Percentiles rank a stretch among this genome's conserved stretches.
Conservation (phyloP, 2,329 filamentous ascomycete species). For the Aspergillus sp. region DNA sequence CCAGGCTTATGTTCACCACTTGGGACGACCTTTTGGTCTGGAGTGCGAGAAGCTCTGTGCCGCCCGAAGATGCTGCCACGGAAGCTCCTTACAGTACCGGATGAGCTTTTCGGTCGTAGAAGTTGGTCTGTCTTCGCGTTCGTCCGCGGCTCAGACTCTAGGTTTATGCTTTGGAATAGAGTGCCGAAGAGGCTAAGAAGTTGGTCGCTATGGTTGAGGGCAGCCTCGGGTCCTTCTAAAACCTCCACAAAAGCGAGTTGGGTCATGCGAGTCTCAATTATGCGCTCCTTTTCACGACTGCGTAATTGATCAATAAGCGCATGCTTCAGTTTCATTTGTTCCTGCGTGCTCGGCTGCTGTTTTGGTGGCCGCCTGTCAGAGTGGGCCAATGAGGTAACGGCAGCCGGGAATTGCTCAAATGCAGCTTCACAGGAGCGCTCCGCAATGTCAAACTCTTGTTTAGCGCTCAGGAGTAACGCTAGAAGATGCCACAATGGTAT, state of each 20-base stretch:
- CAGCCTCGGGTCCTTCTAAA: slow-evolving; percentile 76
- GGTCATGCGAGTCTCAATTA: slow-evolving; percentile 95
- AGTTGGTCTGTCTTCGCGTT: slow-evolving; percentile 35
- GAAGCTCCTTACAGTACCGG: slow-evolving; percentile 68
- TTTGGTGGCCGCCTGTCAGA: slow-evolving; percentile 45
- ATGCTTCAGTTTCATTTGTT: slow-evolving; percentile 32
- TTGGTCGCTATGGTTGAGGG: slow-evolving; percentile 85
- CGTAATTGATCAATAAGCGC: slow-evolving; percentile 76
- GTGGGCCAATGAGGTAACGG: slow-evolving; percentile 67
- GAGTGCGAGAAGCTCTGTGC: slow-evolving; percentile 49
- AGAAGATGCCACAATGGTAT: slow-evolving; percentile 91
- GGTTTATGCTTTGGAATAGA: slow-evolving; percentile 68
- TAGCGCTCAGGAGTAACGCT: slow-evolving; percentile 78
- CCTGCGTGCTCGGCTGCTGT: slow-evolving; percentile 23
- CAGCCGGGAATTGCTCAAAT: slow-evolving; percentile 82
- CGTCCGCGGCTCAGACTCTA: slow-evolving; percentile 27
- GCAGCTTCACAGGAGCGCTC: slow-evolving; percentile 83
- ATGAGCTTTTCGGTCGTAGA: slow-evolving; percentile 66
- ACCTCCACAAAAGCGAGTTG: slow-evolving; percentile 82
- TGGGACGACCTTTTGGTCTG: slow-evolving; percentile 46
- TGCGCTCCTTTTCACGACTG: slow-evolving; percentile 76
- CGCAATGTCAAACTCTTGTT: slow-evolving; percentile 80
- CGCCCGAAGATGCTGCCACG: slow-evolving; percentile 77
- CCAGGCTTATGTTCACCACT: slow-evolving; percentile 23
- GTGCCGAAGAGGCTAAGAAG: slow-evolving; percentile 77